Evolutionary conservation across 1,284 basidiomycete genomes (phyloP), one percentile per base, ranked within the genome.

Genomic region (Cerrena zonata): DNA sequence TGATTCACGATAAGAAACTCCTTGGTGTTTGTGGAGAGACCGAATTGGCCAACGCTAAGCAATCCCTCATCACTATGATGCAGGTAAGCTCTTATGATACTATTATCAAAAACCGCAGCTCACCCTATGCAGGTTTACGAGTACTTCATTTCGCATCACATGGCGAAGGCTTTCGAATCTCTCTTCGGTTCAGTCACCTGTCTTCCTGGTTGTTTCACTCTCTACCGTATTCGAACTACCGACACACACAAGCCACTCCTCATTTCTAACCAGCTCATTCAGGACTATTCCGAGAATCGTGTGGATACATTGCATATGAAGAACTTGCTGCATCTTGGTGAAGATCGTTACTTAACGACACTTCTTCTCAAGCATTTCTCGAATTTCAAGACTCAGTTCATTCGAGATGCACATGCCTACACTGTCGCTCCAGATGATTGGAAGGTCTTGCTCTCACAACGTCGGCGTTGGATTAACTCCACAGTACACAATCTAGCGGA

Each of bases 401-500:
- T 94, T 25, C 83, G 90, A 15, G 94, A 98, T 65, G 94, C 94
- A 1, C 87, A 92, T 65, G 94, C 94, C 1, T 91, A 78, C 65
- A 95, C 91, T 0, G 89, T 95, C 25, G 92, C 93, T 4, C 93
- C 93, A 0, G 91, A 92, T 60, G 87, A 91, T 60, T 97, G 93
- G 91, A 86, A 86, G 65, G 87, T 99, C 42, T 70, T 99, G 57
- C 75, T 99, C n/a, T 96, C 93, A 10, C 95, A 99, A 68, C 86
- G 94, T 73, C 89, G 94, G 74, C 88, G 94, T 62, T 99, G 96
- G 96, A 99, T 99, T 73, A 99, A 99, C 74, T 98, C 94, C 36
- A 99, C 95, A 0, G 86, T 99, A 26, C 95, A 99, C 75, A 99
- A 99, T 68, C 73, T 99, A 54, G 90, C 85, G 46, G 95, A 98